A percentile compares a stretch with the other conserved stretches of the same genome.
Conservation (phyloP, 176 grass and related monocot genomes). For the Elymus sibiricus region DNA sequence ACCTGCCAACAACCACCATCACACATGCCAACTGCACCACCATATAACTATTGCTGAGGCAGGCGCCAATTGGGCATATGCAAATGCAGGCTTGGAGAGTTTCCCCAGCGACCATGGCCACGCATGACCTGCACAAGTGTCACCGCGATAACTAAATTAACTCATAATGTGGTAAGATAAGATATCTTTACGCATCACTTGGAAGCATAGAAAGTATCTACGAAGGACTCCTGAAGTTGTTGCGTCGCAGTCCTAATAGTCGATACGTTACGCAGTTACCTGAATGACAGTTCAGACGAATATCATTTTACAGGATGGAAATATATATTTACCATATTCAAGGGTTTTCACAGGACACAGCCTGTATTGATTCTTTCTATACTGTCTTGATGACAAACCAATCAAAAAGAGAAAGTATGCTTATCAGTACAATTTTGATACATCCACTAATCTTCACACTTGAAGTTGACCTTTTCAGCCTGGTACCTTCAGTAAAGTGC, state of each 20-base stretch:
- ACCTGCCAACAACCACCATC: conserved; percentile 27
- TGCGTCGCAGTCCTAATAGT: background rate
- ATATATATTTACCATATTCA: background rate
- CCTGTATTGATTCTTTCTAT: background rate
- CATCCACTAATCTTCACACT: background rate
- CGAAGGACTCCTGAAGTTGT: background rate
- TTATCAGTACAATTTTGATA: background rate
- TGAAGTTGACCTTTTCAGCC: background rate
- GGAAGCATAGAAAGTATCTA: background rate
- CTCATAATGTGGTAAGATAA: conserved; percentile 23
- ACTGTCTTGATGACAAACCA: background rate
- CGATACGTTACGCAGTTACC: background rate
- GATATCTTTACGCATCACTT: background rate
- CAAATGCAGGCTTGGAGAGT: background rate
- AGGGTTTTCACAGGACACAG: conserved; percentile 17
- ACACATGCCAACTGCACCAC: conserved; percentile 35
- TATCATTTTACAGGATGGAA: background rate
- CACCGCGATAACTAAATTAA: conserved; percentile 10
- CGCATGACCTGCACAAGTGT: conserved; percentile 16
- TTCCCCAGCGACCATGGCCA: conserved; percentile 5
- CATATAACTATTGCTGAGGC: conserved; percentile 32
- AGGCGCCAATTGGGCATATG: conserved; percentile 10
- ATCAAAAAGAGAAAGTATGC: background rate
- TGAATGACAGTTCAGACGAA: background rate
- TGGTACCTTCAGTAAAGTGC: background rate